phyloP scores from a whole-genome alignment of 2,329 filamentous ascomycete species.

The Ascochyta viciae-villosae region DNA sequence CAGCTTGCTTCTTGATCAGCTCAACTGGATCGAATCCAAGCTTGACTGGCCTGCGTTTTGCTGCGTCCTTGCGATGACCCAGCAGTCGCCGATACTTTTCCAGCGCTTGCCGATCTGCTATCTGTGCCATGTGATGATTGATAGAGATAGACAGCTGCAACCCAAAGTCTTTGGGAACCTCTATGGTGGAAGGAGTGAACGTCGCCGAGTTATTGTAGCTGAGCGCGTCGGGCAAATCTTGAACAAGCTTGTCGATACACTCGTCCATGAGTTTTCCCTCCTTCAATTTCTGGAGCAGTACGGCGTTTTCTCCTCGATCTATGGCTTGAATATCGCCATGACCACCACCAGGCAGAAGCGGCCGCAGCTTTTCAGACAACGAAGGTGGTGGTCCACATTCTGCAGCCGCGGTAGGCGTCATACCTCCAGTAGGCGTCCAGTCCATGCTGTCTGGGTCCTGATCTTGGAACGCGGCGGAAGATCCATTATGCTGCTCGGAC shows the following conservation, averaged over 20 bases:
- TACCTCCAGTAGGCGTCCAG: constrained; percentile 45
- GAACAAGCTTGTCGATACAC: constrained; percentile 47
- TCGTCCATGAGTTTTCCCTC: constrained; percentile 48
- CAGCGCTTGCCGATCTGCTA: constrained; percentile 46
- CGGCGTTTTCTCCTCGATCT: constrained; percentile 34
- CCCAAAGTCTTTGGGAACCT: constrained; percentile 48
- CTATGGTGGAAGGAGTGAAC: constrained; percentile 49
- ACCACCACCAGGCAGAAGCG: constrained; percentile 37
- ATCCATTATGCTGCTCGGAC: constrained; percentile 12
- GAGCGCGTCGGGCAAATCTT: constrained; percentile 44
- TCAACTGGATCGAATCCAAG: constrained; percentile 50
- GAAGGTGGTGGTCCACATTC: constrained; percentile 41
- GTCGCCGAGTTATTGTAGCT: constrained; percentile 43
- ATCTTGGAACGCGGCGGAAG: constrained; percentile 26
- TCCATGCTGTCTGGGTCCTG: constrained; percentile 49
- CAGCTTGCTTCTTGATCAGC: constrained; percentile 49
- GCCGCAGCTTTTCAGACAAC: constrained; percentile 41
- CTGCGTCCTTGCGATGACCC: constrained; percentile 43
- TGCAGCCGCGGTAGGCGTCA: constrained; percentile 35
- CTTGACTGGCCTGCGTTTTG: constrained; percentile 41
- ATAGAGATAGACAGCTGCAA: constrained; percentile 49
- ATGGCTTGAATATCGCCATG: constrained; percentile 32
- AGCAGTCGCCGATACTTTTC: constrained; percentile 49
- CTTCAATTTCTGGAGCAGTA: constrained; percentile 44
- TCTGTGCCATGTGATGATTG: constrained; percentile 49